phyloP scores from a whole-genome alignment of 2,329 filamentous ascomycete species.

The Neopestalotiopsis rosae region DNA sequence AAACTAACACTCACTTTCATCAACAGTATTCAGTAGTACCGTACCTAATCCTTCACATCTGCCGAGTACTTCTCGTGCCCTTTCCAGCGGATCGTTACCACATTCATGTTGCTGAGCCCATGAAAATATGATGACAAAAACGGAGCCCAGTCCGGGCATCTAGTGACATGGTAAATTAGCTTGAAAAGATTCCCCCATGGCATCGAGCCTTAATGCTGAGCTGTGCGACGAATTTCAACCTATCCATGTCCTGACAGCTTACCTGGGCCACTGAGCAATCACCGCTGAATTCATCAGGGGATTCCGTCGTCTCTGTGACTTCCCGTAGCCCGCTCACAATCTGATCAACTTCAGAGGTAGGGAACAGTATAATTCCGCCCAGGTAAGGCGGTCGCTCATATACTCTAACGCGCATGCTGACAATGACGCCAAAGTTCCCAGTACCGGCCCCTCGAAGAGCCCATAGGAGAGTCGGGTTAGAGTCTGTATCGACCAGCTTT shows the following conservation, averaged over 20 bases:
- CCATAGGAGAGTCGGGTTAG: constrained; percentile 38
- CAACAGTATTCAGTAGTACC: background rate
- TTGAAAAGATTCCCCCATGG: background rate
- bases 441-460: constrained; percentile 36
- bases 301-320: background rate
- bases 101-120: background rate
- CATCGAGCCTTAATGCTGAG: background rate
- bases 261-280: background rate
- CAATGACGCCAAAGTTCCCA: constrained; percentile 38
- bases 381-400: constrained; percentile 1
- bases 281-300: constrained; percentile 1
- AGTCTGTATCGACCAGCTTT: constrained; percentile 34
- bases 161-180: background rate
- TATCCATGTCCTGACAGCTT: background rate
- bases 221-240: background rate
- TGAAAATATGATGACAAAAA: constrained; percentile 1
- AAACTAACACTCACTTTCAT: background rate
- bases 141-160: background rate
- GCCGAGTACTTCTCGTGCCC: background rate
- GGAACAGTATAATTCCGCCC: background rate
- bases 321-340: background rate
- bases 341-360: background rate
- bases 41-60: background rate
- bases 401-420: constrained; percentile 20
- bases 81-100: background rate